A percentile compares a stretch with the other conserved stretches of the same genome.
Evolutionary conservation across 2,329 filamentous ascomycete genomes (phyloP).

Genomic region (Fusarium circinatum): DNA sequence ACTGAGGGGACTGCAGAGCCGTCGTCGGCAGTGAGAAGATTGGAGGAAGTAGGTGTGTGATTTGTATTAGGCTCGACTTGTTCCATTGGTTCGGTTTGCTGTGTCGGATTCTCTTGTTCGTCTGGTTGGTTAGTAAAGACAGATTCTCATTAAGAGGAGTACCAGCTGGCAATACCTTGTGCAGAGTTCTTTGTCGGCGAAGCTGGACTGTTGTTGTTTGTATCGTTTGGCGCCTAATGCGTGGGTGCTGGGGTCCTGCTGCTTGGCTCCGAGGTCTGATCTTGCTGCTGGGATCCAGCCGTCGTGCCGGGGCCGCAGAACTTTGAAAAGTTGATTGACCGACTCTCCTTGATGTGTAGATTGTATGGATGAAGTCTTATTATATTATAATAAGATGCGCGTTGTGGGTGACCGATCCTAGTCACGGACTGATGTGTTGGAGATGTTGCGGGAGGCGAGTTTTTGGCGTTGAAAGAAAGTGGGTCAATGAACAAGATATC

Average conservation of each 20-base stretch:
- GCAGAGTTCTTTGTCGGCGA: not conserved
- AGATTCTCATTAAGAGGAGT: not conserved
- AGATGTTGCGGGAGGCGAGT: not conserved
- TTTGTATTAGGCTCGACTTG: too few relatives aligned
- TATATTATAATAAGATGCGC: not conserved
- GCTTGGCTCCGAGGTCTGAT: not conserved
- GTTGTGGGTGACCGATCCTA: not conserved
- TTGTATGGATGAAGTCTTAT: not conserved
- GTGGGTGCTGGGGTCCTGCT: not conserved
- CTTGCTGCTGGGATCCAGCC: not conserved
- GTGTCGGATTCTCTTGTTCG: not conserved
- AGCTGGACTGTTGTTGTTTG: too few relatives aligned
- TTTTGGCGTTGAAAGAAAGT: not conserved
- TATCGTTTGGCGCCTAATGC: not conserved
- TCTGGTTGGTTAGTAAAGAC: not conserved
- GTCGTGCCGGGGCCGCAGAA: not conserved
- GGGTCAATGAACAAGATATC: not conserved
- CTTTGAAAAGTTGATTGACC: rapidly evolving
- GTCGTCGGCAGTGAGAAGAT: too few relatives aligned
- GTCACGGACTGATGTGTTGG: not conserved
- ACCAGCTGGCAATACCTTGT: rapidly evolving
- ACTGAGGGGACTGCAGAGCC: too few relatives aligned
- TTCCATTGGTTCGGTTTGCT: not conserved
- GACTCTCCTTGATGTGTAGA: not conserved
- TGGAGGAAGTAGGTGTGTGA: too few relatives aligned